Conservation (phyloP, 257 asterid genomes). For the Echium plantagineum region DNA sequence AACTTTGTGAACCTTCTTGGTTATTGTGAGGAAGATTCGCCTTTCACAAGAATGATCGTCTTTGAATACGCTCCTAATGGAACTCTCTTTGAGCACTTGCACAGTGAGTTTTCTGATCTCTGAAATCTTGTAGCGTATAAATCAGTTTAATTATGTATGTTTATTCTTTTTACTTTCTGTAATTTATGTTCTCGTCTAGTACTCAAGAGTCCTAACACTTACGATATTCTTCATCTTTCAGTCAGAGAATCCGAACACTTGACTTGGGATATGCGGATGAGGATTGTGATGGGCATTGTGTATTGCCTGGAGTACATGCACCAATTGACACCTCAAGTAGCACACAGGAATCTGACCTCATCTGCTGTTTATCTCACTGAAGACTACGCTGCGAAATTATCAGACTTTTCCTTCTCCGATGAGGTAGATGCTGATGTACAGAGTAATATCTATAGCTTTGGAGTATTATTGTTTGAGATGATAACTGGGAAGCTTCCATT, state of each 20-base stretch:
- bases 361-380: constrained; percentile 54
- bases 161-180: background rate
- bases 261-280: constrained; percentile 65
- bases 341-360: constrained; percentile 56
- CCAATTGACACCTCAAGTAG: constrained; percentile 47
- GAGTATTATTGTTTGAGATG: constrained; percentile 57
- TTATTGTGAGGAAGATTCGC: constrained; percentile 69
- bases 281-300: constrained; percentile 81
- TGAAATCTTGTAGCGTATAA: background rate
- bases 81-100: constrained; percentile 85
- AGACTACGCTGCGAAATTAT: constrained; percentile 79
- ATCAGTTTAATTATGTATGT: background rate
- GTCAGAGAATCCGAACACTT: constrained; percentile 86
- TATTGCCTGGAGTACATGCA: constrained; percentile 86
- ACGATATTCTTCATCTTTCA: constrained; percentile 7
- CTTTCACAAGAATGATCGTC: constrained; percentile 87
- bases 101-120: constrained; percentile 42
- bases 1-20: constrained; percentile 77
- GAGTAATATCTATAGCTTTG: constrained; percentile 62
- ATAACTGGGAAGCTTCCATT: constrained; percentile 66
- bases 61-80: constrained; percentile 94
- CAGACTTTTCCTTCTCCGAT: constrained; percentile 42
- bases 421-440: constrained; percentile 24
- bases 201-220: background rate
- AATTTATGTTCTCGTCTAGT: background rate